Evolutionary conservation across 2,329 filamentous ascomycete species (phyloP).

Genomic region (Metarhizium guizhouense): DNA sequence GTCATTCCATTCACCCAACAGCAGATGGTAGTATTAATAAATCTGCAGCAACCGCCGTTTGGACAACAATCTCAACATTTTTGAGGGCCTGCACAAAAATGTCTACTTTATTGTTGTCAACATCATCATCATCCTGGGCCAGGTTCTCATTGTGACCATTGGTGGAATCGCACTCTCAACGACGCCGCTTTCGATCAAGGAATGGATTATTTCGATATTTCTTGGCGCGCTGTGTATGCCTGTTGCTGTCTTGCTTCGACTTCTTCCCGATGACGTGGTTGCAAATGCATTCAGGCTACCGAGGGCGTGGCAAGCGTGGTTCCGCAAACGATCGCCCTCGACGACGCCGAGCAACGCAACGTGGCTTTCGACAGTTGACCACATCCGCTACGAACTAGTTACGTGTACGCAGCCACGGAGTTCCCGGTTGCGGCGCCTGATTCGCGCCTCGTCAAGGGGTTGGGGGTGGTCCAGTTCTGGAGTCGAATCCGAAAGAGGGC

Average conservation of each 20-base stretch:
- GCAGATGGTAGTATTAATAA: not conserved
- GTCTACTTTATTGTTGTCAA: conserved; percentile 64
- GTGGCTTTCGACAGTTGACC: not conserved
- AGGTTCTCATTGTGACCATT: conserved; percentile 64
- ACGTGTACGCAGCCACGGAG: not conserved
- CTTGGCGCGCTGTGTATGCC: conserved; percentile 69
- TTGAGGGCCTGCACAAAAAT: conserved; percentile 60
- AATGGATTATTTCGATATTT: conserved; percentile 71
- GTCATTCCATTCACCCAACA: not conserved
- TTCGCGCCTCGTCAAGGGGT: not conserved
- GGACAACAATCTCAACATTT: conserved; percentile 69
- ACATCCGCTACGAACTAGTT: not conserved
- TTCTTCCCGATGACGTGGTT: conserved; percentile 53
- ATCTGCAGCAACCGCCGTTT: conserved; percentile 42
- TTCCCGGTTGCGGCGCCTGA: not conserved
- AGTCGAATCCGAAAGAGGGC: not conserved
- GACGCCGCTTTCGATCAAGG: conserved; percentile 46
- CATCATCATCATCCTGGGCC: conserved; percentile 60
- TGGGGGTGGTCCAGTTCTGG: not conserved
- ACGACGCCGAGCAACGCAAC: not conserved
- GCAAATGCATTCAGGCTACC: not conserved
- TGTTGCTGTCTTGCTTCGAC: conserved; percentile 60
- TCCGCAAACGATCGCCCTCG: not conserved
- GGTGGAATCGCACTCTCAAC: conserved; percentile 54
- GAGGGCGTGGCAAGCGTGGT: not conserved